These are phyloP conservation scores for Geotrichum klebahnii DNA, from an alignment of 1,139 yeast genomes.

Conservation along the genomic window DNA sequence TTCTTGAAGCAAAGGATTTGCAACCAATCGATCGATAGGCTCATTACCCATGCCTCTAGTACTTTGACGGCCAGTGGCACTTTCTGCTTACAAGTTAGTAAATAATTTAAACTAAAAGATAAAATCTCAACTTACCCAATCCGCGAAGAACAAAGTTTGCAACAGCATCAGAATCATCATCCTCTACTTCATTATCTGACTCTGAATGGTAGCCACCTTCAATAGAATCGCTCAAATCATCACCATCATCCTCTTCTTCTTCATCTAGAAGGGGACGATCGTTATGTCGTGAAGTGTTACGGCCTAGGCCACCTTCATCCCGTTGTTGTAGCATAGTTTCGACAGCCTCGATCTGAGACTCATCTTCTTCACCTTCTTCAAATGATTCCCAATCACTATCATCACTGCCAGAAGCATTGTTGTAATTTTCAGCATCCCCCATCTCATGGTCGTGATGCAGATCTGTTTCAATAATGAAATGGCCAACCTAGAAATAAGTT, in stretches of 20 bases:
- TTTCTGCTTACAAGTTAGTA: constrained; percentile 5
- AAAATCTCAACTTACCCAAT: constrained; percentile 7
- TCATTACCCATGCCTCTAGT: not conserved
- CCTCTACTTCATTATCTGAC: constrained; percentile 29
- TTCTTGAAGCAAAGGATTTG: constrained; percentile 19
- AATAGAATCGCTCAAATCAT: constrained; percentile 21
- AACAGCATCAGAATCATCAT: constrained; percentile 34
- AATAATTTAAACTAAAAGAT: not conserved
- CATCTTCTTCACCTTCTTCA: constrained; percentile 35
- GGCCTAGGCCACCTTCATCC: constrained; percentile 25
- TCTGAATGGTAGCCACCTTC: constrained; percentile 22
- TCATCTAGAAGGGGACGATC: constrained; percentile 17
- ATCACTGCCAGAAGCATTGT: constrained; percentile 40
- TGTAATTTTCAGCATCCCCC: constrained; percentile 23
- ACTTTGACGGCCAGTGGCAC: not conserved
- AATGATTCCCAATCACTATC: constrained; percentile 32
- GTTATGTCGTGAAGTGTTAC: constrained; percentile 13
- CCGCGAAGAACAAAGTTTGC: constrained; percentile 12
- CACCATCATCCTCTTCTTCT: constrained; percentile 22
- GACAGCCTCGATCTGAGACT: constrained; percentile 29
- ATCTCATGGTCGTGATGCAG: constrained; percentile 16
- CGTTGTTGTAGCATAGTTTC: constrained; percentile 24
- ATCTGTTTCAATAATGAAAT: constrained; percentile 12
- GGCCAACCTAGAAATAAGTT: constrained; percentile 10
- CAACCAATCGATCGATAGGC: constrained; percentile 7